Evolutionary conservation across 1,139 yeast species (phyloP).

Genomic region (Geotrichum bryndzae): DNA sequence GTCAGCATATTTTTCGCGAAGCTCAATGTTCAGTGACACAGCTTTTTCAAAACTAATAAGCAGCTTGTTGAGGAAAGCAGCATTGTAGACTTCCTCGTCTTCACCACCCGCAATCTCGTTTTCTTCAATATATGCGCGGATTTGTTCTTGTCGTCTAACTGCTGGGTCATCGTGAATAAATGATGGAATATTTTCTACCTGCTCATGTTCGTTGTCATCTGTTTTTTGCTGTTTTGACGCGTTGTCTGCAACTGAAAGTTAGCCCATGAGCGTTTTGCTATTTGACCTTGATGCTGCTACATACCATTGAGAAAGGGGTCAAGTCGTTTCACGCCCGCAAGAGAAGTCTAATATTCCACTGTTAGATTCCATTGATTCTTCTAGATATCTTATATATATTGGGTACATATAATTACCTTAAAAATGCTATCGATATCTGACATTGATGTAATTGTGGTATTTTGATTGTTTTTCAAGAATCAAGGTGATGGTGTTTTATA

Average conservation of each 20-base stretch:
- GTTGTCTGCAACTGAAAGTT: background rate
- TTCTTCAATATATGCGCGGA: slow-evolving; percentile 17
- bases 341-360: background rate
- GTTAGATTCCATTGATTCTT: background rate
- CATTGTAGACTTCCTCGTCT: slow-evolving; percentile 21
- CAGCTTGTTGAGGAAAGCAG: slow-evolving; percentile 26
- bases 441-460: slow-evolving; percentile 2
- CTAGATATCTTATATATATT: background rate
- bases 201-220: background rate
- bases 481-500: background rate
- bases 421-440: slow-evolving; percentile 19
- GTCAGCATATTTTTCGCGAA: slow-evolving; percentile 29
- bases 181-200: background rate
- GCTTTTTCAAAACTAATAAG: slow-evolving; percentile 28
- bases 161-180: background rate
- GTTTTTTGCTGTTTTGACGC: background rate
- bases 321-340: slow-evolving; percentile 1
- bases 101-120: slow-evolving; percentile 2
- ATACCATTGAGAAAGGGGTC: background rate
- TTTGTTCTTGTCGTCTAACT: slow-evolving; percentile 9
- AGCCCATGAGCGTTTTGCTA: background rate
- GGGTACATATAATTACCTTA: slow-evolving; percentile 13
- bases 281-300: background rate
- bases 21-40: slow-evolving; percentile 29
- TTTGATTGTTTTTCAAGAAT: background rate